Base-by-base conservation (phyloP, 495 filamentous ascomycete genomes). In the Rhypophila decipiens region DNA sequence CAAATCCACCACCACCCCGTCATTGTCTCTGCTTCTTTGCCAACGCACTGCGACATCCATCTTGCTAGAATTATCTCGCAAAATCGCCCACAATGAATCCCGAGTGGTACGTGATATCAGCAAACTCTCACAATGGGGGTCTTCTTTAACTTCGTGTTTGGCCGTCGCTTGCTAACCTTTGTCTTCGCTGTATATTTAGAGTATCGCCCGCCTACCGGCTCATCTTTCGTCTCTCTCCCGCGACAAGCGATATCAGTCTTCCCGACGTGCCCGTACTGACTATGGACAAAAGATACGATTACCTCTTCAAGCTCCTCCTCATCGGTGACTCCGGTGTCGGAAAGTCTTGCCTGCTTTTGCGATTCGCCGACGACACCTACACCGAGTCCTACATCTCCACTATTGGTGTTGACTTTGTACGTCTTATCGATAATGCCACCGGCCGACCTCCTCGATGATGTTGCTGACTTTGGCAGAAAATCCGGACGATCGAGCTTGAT, bases 381-480 rank as follows among this genome's bases (percentile, higher is more conserved):
- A 98, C 93, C n/a, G 94, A 97, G 73, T 94, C 87, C 68, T 98
- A 97, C 71, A 97, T 98, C 74, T 97, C 93, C 48, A 98, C 93
- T 49, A 98, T 98, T 72, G 93, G 93, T 63, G 93, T 98, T 51
- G 93, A 98, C 69, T 98, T 98, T 63, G 91, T 97, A 85, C 54
- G 90, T 69, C 13, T 18, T 41, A 24, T 15, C 40, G 39, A 35
- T n/a, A n/a, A n/a, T 12, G 22, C 11, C 33, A 35, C 5, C 15
- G 17, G 17, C 42, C 27, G 13, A 8, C 24, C n/a, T 31, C 37
- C 29, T 31, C 15, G 15, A 24, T 11, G 24, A 42, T 62, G 69
- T 39, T 67, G 51, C 59, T 63, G 38, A 46, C 48, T 33, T 42
- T 37, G 23, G 29, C 60, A 97, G 91, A 98, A 98, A 95, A 98